Evolutionary conservation across 2,329 filamentous ascomycete species (phyloP).

Genomic region (Alternaria triticina): DNA sequence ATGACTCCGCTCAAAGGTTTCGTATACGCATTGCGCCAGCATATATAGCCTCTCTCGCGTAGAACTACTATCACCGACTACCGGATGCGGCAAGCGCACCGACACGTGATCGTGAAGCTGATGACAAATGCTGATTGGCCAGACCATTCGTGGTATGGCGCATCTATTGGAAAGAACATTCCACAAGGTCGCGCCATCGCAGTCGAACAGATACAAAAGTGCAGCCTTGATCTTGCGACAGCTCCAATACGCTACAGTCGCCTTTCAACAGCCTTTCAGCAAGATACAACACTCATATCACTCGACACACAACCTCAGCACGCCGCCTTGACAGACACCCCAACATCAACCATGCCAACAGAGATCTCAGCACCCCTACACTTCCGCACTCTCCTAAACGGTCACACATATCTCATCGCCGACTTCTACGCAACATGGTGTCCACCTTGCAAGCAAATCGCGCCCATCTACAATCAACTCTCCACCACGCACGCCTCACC

Average conservation of each 20-base stretch:
- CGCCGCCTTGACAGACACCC: neutral
- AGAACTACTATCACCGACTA: neutral
- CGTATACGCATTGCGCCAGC: neutral
- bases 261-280: neutral
- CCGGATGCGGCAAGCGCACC: slow-evolving; percentile 8
- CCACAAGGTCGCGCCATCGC: slow-evolving; percentile 21
- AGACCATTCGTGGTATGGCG: neutral
- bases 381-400: slow-evolving; percentile 44
- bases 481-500: slow-evolving; percentile 55
- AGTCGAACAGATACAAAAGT: neutral
- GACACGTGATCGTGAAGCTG: slow-evolving; percentile 11
- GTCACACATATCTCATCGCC: slow-evolving; percentile 52
- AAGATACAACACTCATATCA: neutral
- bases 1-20: neutral
- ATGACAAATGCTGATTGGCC: slow-evolving; percentile 31
- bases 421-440: slow-evolving; percentile 64
- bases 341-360: slow-evolving; percentile 29
- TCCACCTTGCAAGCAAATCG: slow-evolving; percentile 62
- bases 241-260: neutral
- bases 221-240: too few relatives aligned
- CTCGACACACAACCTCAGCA: neutral
- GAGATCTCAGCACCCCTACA: slow-evolving; percentile 42
- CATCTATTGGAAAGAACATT: slow-evolving; percentile 20
- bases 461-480: slow-evolving; percentile 59
- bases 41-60: neutral